These are phyloP conservation scores for Penicillium capsulatum DNA, from an alignment of 2,329 filamentous ascomycete genomes.

Conservation along the genomic window DNA sequence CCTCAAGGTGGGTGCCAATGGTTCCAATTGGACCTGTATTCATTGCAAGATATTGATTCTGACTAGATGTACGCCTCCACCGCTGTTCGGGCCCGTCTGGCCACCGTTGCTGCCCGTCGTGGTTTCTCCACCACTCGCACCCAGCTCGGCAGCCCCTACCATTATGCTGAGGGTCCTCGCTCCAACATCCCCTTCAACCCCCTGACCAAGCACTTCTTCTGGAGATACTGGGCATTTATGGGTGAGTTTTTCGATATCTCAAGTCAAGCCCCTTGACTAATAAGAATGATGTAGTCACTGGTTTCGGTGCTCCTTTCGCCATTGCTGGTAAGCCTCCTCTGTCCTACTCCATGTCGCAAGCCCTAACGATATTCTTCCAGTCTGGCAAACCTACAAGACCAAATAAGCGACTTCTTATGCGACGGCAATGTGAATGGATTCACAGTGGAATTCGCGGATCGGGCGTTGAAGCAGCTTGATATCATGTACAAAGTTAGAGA, in stretches of 20 bases:
- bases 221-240: constrained; percentile 81
- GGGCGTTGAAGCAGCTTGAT: constrained; percentile 25
- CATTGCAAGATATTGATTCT: constrained; percentile 29
- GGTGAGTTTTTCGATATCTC: constrained; percentile 44
- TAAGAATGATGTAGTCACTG: constrained; percentile 45
- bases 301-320: constrained; percentile 58
- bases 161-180: constrained; percentile 95
- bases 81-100: constrained; percentile 58
- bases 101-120: constrained; percentile 75
- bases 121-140: constrained; percentile 88
- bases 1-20: constrained; percentile 34
- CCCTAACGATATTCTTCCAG: constrained; percentile 40
- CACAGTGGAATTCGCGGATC: constrained; percentile 21
- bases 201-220: constrained; percentile 75
- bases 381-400: constrained; percentile 67
- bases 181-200: constrained; percentile 98
- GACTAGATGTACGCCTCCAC: constrained; percentile 72
- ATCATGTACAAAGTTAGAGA: constrained; percentile 42
- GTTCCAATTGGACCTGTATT: constrained; percentile 33
- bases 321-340: constrained; percentile 55
- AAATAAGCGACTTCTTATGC: constrained; percentile 29
- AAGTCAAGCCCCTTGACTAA: constrained; percentile 34
- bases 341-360: neutral
- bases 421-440: constrained; percentile 18
- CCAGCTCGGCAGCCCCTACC: constrained; percentile 85